Evolutionary conservation across 2,329 filamentous ascomycete species (phyloP).

Genomic region (Phaeosphaeriaceae sp.): DNA sequence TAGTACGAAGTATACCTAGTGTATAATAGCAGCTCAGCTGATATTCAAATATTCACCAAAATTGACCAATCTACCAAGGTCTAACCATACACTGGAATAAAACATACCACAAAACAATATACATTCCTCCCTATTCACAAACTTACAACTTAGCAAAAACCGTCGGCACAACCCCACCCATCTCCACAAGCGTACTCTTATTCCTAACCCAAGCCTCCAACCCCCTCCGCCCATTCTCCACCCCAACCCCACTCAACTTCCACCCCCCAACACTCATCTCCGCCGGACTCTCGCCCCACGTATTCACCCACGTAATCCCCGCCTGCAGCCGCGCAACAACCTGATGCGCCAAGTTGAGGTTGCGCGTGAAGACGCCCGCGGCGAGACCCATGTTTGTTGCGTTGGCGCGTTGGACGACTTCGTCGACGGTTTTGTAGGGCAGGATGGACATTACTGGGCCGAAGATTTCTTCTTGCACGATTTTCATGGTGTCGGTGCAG

Average conservation of each 20-base stretch:
- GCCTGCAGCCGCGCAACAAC: constrained; percentile 75
- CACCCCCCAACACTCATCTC: constrained; percentile 93
- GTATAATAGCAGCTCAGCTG: too few species aligned
- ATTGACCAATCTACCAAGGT: too few species aligned
- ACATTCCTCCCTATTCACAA: too few species aligned
- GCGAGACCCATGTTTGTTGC: constrained; percentile 78
- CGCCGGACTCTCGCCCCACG: constrained; percentile 89
- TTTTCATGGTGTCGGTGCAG: constrained; percentile 82
- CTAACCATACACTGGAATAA: too few species aligned
- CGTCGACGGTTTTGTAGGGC: constrained; percentile 72
- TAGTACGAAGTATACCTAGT: too few species aligned
- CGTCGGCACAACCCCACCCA: constrained; percentile 71
- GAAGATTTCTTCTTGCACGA: constrained; percentile 85
- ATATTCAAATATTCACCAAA: too few species aligned
- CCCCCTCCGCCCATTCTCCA: constrained; percentile 83
- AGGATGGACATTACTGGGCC: constrained; percentile 86
- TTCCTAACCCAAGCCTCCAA: constrained; percentile 84
- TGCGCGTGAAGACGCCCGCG: constrained; percentile 80
- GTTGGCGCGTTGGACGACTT: constrained; percentile 76
- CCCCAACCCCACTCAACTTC: constrained; percentile 87
- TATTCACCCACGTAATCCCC: constrained; percentile 91
- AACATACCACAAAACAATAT: too few species aligned
- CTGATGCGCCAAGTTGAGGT: constrained; percentile 75
- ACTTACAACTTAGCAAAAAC: constrained; percentile 62
- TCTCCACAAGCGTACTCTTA: constrained; percentile 87